Evolutionary conservation across 2,329 filamentous ascomycete species (phyloP).

Genomic region (Sporothrix humicola): DNA sequence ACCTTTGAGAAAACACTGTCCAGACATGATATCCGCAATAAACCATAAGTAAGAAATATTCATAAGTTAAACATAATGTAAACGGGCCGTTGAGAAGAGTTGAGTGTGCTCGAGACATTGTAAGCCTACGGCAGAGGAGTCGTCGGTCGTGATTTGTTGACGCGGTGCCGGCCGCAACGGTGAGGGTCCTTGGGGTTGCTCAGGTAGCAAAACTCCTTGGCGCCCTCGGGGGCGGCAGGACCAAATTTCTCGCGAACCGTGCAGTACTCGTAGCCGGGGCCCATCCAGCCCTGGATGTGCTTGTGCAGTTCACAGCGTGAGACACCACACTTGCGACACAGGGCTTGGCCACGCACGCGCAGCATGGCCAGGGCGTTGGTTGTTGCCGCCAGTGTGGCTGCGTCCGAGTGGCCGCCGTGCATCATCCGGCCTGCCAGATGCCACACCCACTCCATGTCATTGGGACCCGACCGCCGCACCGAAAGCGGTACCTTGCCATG

Average conservation of each 20-base stretch:
- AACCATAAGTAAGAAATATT: neutral
- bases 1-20: neutral
- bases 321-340: slow-evolving; percentile 67
- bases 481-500: slow-evolving; percentile 63
- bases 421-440: slow-evolving; percentile 53
- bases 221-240: slow-evolving; percentile 52
- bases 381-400: slow-evolving; percentile 30
- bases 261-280: slow-evolving; percentile 63
- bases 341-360: slow-evolving; percentile 63
- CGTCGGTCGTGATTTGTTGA: slow-evolving; percentile 42
- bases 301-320: slow-evolving; percentile 67
- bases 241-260: slow-evolving; percentile 64
- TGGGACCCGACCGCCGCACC: slow-evolving; percentile 63
- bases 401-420: slow-evolving; percentile 23
- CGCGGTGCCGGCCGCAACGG: slow-evolving; percentile 62
- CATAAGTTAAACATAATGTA: neutral
- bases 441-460: slow-evolving; percentile 69
- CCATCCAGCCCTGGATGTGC: slow-evolving; percentile 66
- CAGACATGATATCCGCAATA: slow-evolving; percentile 13
- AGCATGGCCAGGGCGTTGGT: slow-evolving; percentile 52
- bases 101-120: neutral
- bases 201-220: slow-evolving; percentile 61
- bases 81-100: neutral
- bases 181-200: slow-evolving; percentile 64
- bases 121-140: slow-evolving; percentile 28